Conservation (phyloP, 441 rosid genomes). For the Mallotus repandus region DNA sequence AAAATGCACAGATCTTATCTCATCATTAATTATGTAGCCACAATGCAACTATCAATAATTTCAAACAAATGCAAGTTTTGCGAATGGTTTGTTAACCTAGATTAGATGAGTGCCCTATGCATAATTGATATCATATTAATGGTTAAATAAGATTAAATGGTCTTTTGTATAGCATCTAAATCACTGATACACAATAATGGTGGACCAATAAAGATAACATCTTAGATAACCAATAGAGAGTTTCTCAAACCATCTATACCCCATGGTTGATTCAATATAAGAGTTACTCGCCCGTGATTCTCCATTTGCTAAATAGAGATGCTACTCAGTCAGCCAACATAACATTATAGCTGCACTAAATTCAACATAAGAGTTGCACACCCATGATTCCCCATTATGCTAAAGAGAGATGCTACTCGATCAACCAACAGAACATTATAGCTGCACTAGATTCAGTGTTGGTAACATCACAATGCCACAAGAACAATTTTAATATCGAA, state of each 20-base stretch:
- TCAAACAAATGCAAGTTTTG: not conserved
- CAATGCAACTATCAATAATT: not conserved
- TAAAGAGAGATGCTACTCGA: not conserved
- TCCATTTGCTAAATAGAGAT: not conserved
- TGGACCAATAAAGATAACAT: not conserved
- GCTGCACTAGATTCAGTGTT: not conserved
- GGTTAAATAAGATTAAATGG: not conserved
- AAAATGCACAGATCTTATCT: not conserved
- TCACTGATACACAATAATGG: not conserved
- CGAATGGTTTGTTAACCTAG: not conserved
- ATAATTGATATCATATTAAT: not conserved
- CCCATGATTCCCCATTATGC: not conserved
- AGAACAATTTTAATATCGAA: not conserved
- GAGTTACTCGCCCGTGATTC: not conserved
- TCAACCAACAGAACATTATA: not conserved
- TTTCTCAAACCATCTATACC: conserved; percentile 1
- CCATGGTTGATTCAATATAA: not conserved
- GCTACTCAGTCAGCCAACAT: not conserved
- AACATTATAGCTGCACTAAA: not conserved
- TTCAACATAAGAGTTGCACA: not conserved
- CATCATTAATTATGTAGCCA: not conserved
- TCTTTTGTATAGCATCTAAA: not conserved
- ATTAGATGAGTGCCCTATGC: not conserved
- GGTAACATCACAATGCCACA: conserved; percentile 2
- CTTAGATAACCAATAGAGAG: not conserved